Conservation (phyloP, 2,329 filamentous ascomycete genomes). For the Cercospora zeina region DNA sequence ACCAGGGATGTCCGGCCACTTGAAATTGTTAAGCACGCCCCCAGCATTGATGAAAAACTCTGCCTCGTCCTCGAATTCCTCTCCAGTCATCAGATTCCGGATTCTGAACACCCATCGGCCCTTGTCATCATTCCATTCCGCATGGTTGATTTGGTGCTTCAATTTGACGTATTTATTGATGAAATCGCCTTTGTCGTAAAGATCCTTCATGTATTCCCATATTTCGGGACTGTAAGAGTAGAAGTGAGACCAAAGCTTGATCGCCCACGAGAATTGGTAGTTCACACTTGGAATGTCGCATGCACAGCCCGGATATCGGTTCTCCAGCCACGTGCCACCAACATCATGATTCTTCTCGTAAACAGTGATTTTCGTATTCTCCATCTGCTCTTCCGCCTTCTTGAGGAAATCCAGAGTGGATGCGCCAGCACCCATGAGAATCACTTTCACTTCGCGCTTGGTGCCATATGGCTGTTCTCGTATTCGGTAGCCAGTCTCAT, state of each 20-base stretch:
- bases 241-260: slow-evolving; percentile 52
- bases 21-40: slow-evolving; percentile 49
- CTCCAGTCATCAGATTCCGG: slow-evolving; percentile 39
- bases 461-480: slow-evolving; percentile 49
- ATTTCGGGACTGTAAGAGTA: slow-evolving; percentile 54
- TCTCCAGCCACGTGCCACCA: slow-evolving; percentile 42
- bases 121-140: slow-evolving; percentile 47
- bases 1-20: slow-evolving; percentile 48
- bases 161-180: slow-evolving; percentile 51
- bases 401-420: slow-evolving; percentile 48
- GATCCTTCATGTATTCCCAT: slow-evolving; percentile 50
- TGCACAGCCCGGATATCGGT: slow-evolving; percentile 46
- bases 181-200: slow-evolving; percentile 49
- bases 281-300: slow-evolving; percentile 52
- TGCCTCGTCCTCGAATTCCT: slow-evolving; percentile 39
- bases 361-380: slow-evolving; percentile 44
- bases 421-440: slow-evolving; percentile 49
- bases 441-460: slow-evolving; percentile 44
- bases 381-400: slow-evolving; percentile 47
- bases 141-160: slow-evolving; percentile 48
- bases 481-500: slow-evolving; percentile 47
- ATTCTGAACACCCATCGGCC: slow-evolving; percentile 46
- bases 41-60: slow-evolving; percentile 50
- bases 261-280: slow-evolving; percentile 56
- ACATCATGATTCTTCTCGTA: slow-evolving; percentile 44